Evolutionary conservation across 2,329 filamentous ascomycete genomes (phyloP).

Genomic region (Xylariaceae sp.): DNA sequence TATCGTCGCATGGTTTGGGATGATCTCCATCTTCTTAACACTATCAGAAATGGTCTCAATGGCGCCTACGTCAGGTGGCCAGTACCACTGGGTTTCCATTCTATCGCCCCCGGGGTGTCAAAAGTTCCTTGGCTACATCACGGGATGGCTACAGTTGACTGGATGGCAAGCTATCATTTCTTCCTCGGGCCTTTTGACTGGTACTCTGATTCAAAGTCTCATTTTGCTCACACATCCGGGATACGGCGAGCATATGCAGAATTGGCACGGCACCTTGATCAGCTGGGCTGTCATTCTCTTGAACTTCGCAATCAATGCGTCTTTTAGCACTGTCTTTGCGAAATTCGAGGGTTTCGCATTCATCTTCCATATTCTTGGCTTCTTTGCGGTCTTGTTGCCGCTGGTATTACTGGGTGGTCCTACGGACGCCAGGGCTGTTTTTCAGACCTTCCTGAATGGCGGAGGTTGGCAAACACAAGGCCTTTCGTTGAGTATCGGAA

Average conservation of each 20-base stretch:
- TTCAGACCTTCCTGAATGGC: conserved; percentile 45
- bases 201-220: conserved; percentile 21
- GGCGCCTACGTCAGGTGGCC: conserved; percentile 20
- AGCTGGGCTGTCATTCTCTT: conserved; percentile 40
- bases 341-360: conserved; percentile 43
- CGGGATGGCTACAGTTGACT: conserved; percentile 21
- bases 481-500: conserved; percentile 28
- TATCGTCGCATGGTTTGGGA: conserved; percentile 21
- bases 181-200: conserved; percentile 12
- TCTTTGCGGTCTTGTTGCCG: conserved; percentile 21
- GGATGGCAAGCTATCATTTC: conserved; percentile 21
- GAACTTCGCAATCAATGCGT: conserved; percentile 42
- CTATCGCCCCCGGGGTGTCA: conserved; percentile 14
- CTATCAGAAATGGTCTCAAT: conserved; percentile 20
- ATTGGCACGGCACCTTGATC: conserved; percentile 36
- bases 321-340: conserved; percentile 36
- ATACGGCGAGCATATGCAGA: conserved; percentile 35
- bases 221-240: conserved; percentile 14
- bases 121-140: conserved; percentile 20
- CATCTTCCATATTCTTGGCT: conserved; percentile 35
- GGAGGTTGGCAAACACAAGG: conserved; percentile 46
- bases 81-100: conserved; percentile 23
- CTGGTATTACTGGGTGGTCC: conserved; percentile 36
- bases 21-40: conserved; percentile 13
- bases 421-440: conserved; percentile 39